Evolutionary conservation across 306 rosid genomes (phyloP).

Genomic region (Castanospermum australe): DNA sequence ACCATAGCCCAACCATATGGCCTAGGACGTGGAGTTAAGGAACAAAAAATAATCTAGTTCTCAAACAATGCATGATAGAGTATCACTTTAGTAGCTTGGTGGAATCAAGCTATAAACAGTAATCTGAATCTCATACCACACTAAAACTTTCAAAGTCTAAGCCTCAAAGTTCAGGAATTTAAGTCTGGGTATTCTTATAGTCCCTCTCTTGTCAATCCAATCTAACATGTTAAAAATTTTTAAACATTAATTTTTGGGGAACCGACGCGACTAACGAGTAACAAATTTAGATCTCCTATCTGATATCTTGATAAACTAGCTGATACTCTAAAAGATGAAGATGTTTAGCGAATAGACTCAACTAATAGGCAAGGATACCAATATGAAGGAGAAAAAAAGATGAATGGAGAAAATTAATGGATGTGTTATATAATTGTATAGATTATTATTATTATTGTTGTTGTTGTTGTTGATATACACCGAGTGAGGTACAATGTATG

Average conservation of each 20-base stretch:
- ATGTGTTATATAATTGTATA: too few species aligned
- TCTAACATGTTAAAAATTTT: not conserved
- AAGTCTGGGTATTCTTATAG: not conserved
- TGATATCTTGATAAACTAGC: too few species aligned
- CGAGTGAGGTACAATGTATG: not conserved
- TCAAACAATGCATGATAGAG: not conserved
- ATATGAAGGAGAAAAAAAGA: too few species aligned
- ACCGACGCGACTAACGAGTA: not conserved
- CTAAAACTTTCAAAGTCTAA: not conserved
- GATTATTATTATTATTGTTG: too few species aligned
- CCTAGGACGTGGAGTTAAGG: not conserved
- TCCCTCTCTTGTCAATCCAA: not conserved
- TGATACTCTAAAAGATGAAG: too few species aligned
- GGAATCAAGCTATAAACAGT: not conserved
- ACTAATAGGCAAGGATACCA: too few species aligned
- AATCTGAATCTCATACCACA: not conserved
- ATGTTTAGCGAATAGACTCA: too few species aligned
- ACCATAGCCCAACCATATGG: too few species aligned
- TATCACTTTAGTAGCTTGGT: not conserved
- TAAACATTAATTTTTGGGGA: not conserved
- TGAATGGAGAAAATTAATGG: too few species aligned
- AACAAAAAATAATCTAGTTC: slow-evolving; percentile 2
- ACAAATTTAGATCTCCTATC: too few species aligned
- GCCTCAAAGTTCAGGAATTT: not conserved
- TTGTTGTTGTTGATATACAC: not conserved